Evolutionary conservation across 1,284 basidiomycete species (phyloP).

Genomic region (Ganoderma lingzhi): DNA sequence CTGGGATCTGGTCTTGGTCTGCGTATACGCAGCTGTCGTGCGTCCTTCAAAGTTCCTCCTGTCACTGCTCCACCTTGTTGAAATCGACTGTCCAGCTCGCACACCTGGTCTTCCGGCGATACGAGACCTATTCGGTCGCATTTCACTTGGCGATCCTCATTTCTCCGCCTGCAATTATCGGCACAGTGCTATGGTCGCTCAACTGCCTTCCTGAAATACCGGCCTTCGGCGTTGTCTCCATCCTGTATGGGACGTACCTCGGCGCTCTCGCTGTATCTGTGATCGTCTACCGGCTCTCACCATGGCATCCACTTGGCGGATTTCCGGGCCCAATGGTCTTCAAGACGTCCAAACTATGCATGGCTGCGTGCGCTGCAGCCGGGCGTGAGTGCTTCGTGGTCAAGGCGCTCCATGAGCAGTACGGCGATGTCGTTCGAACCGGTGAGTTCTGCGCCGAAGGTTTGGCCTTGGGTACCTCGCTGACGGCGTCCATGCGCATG

Average conservation of each 20-base stretch:
- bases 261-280: constrained; percentile 15
- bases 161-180: constrained; percentile 18
- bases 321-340: constrained; percentile 41
- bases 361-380: constrained; percentile 24
- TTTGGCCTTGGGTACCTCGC: background rate
- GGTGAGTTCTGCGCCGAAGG: constrained; percentile 7
- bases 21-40: background rate
- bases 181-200: background rate
- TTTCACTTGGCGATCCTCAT: constrained; percentile 25
- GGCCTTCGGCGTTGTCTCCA: background rate
- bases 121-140: constrained; percentile 27
- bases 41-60: background rate
- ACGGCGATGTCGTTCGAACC: constrained; percentile 16
- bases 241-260: constrained; percentile 21
- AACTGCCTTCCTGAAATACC: background rate
- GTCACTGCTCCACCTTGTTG: background rate
- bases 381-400: constrained; percentile 3
- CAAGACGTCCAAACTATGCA: constrained; percentile 33
- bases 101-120: constrained; percentile 30
- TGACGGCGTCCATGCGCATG: background rate
- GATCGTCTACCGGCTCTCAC: constrained; percentile 40
- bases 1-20: background rate
- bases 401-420: constrained; percentile 15
- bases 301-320: constrained; percentile 40
- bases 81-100: constrained; percentile 18